These are phyloP conservation scores for Ogataea trehaloabstinens DNA, from an alignment of 805 yeast genomes.

Conservation along the genomic window DNA sequence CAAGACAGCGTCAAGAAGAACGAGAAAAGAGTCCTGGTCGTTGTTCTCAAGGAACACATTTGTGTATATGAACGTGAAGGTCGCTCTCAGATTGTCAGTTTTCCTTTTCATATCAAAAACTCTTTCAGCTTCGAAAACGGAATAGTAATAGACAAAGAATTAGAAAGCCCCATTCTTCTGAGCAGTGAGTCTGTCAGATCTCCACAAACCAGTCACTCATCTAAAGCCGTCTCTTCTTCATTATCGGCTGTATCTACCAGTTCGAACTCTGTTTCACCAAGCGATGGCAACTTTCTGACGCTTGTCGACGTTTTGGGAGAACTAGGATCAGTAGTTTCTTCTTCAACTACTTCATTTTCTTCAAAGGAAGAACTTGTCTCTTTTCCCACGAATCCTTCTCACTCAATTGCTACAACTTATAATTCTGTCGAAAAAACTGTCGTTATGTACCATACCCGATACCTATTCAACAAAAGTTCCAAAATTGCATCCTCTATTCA, in stretches of 20 bases:
- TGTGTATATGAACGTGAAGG: slow-evolving; percentile 64
- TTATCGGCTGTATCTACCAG: slow-evolving; percentile 17
- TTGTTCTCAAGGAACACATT: slow-evolving; percentile 59
- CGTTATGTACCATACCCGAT: slow-evolving; percentile 56
- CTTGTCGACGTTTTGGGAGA: slow-evolving; percentile 74
- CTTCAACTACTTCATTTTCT: slow-evolving; percentile 65
- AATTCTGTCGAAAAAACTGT: slow-evolving; percentile 45
- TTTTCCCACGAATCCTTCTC: slow-evolving; percentile 45
- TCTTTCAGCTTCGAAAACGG: slow-evolving; percentile 72
- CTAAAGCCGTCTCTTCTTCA: slow-evolving; percentile 9
- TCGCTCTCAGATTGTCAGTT: slow-evolving; percentile 53
- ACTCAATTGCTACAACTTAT: slow-evolving; percentile 55
- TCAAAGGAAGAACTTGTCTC: slow-evolving; percentile 53
- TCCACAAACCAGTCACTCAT: not conserved
- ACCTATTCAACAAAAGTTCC: slow-evolving; percentile 27
- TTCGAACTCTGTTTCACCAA: slow-evolving; percentile 10
- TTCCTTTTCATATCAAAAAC: slow-evolving; percentile 63
- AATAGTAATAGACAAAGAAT: slow-evolving; percentile 39
- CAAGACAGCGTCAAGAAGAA: not conserved
- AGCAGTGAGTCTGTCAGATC: slow-evolving; percentile 4
- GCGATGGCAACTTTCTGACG: slow-evolving; percentile 51
- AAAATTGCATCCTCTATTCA: slow-evolving; percentile 15
- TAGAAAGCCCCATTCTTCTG: slow-evolving; percentile 9
- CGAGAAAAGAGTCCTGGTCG: slow-evolving; percentile 46
- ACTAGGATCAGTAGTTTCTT: slow-evolving; percentile 66